A percentile compares a stretch with the other conserved stretches of the same genome.
Conservation (phyloP, 129 eudicot genomes). For the Helianthus annuus region HanXRQr2.0-SUNRISE NC_035436.2:14721895-14722394, state of each 20-base stretch:
- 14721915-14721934: neutral
- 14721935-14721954: neutral
- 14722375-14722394: constrained; percentile 20
- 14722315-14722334: constrained; percentile 31
- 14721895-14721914: neutral
- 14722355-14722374: constrained; percentile 3
- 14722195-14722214: constrained; percentile 32
- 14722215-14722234: constrained; percentile 25
- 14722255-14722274: constrained; percentile 11
- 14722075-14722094: constrained; percentile 31
- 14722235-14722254: constrained; percentile 15
- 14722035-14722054: neutral
- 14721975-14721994: neutral
- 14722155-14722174: constrained; percentile 29
- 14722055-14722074: neutral
- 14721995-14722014: neutral
- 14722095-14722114: constrained; percentile 41
- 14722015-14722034: neutral
- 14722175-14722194: constrained; percentile 26
- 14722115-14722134: constrained; percentile 35
- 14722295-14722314: constrained; percentile 29
- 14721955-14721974: neutral
- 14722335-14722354: neutral
- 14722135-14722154: constrained; percentile 41
- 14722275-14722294: constrained; percentile 14